phyloP scores from a whole-genome alignment of 768 basidiomycete species.

The Russula compacta region DNA sequence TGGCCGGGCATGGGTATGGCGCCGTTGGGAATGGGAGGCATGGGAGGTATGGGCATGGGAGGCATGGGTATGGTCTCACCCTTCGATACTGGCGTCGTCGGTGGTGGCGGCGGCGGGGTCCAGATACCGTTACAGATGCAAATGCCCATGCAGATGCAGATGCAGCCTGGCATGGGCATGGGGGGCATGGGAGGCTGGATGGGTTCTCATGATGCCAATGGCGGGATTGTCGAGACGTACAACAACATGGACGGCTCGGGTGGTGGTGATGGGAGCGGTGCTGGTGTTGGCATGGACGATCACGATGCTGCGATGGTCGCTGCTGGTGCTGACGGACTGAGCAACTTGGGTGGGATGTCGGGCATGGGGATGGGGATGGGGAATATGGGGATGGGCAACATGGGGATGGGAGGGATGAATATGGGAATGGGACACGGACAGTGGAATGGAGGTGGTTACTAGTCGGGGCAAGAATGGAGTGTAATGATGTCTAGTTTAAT shows the following conservation, averaged over 20 bases:
- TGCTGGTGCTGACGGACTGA: slow-evolving; percentile 2
- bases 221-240: not conserved
- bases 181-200: slow-evolving; percentile 29
- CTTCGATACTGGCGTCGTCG: not conserved
- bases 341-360: slow-evolving; percentile 14
- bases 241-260: slow-evolving; percentile 28
- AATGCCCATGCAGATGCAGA: not conserved
- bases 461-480: too few species aligned
- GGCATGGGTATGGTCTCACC: not conserved
- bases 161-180: not conserved
- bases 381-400: slow-evolving; percentile 21
- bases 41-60: not conserved
- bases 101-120: not conserved
- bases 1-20: not conserved
- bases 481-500: slow-evolving; percentile 4
- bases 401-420: slow-evolving; percentile 17
- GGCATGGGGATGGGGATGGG: slow-evolving; percentile 19
- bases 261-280: not conserved
- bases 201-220: not conserved
- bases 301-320: slow-evolving; percentile 19
- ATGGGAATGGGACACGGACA: slow-evolving; percentile 15
- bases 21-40: not conserved
- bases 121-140: too few species aligned
- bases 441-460: slow-evolving; percentile 13
- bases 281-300: slow-evolving; percentile 26